Evolutionary conservation across 306 rosid species (phyloP), one percentile per base, ranked within the genome.

Genomic region (Vachellia pachyceras): DNA sequence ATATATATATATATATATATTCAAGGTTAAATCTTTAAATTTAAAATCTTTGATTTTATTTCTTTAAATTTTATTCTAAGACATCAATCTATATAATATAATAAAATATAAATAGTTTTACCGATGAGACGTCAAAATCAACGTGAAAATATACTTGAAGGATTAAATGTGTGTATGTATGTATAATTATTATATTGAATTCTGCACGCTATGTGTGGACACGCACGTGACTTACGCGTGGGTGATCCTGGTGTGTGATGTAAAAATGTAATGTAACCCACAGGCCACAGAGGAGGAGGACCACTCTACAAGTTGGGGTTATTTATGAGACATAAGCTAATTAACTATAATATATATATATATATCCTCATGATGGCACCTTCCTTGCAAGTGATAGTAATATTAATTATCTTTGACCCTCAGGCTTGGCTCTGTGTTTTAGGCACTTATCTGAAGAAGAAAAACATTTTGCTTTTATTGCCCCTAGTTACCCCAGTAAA

Each of bases 221-320:
- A n/a, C 1, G 87, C 90, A 84, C 79, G 90, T 84, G 66, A 36
- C 65, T 69, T 77, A 80, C 89, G 83, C 87, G 87, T 86, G 89
- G 6, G 72, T 54, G 47, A 72, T 66, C 68, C 63, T 68, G 52
- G 72, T 47, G 37, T 74, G 65, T 29, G 33, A 29, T 29, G 33
- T 29, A n/a, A n/a, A n/a, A 29, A 61, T 77, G 33, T 49, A n/a
- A n/a, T n/a, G n/a, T 29, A 77, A 9, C 61, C n/a, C n/a, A n/a
- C n/a, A n/a, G n/a, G n/a, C 2, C 40, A 77, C 10, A 29, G 33
- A 29, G 33, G 33, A 29, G 33, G 33, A 74, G 86, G 86, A 82
- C 89, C 86, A 79, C 86, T 79, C 79, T 35, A 69, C 37, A 79
- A 47, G 12, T 68, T 69, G 4, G 40, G 73, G 44, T 29, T n/a